Evolutionary conservation across 805 yeast species (phyloP), one percentile per base, ranked within the genome.

Genomic region (Kockiozyma suomiensis): DNA sequence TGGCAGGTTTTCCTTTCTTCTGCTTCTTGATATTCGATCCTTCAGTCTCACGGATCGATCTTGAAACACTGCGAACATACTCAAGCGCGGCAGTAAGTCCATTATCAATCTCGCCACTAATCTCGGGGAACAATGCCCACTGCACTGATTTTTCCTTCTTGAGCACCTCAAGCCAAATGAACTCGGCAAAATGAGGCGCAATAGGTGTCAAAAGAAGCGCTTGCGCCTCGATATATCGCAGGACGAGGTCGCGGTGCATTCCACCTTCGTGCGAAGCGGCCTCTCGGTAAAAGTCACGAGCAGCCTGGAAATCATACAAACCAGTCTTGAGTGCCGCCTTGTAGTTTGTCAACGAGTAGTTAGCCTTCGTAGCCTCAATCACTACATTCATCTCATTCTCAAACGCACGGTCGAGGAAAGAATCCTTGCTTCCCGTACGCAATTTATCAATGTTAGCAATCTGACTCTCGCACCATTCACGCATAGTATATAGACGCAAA

Each of bases 201-300:
- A 94, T 79, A 65, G 99, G 99, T 17, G 96, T 85, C 68, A 94
- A 77, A 73, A 92, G 76, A 69, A 94, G 81, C 19, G 86, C 86
- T 79, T 94, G 99, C 33, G 84, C 78, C 76, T 91, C 96, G 69
- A 94, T 88, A 74, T 90, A 94, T 69, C 86, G 85, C 66, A 84
- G 71, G 42, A 90, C 86, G 65, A 94, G 81, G 70, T 89, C 96
- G 68, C 79, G 82, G 79, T 90, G 96, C 96, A 94, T 90, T 42
- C 82, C 83, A 25, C 76, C 74, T 35, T 80, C 75, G 28, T 83
- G 76, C 35, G 73, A 69, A 56, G 83, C 79, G 10, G 85, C 81
- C 69, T 94, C 99, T 78, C 99, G 86, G 80, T 94, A 94, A 79
- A 87, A 92, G 77, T 94, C 99, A 79, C 99, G 87, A 35, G 97